Base-by-base conservation (phyloP, 2,329 filamentous ascomycete species). In the Blastomyces emzantsi region DNA sequence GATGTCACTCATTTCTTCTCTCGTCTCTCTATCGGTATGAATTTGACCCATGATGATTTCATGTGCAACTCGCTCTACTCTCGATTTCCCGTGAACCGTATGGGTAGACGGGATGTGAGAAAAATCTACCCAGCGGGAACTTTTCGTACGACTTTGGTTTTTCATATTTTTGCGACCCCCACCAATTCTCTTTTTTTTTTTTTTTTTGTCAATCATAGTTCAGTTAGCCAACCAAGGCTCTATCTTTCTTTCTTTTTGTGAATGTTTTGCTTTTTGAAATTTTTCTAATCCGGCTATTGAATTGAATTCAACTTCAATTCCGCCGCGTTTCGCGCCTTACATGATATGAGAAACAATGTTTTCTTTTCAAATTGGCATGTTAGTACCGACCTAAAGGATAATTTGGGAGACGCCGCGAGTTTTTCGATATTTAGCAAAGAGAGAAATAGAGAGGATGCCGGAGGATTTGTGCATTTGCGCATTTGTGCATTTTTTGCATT, bases 291-390 rank as follows among this genome's bases (percentile, higher is more conserved):
- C 33, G 9, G 33, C 33, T 9, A 41, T 2, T 9, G 22, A 22
- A 25, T 41, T 57, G 55, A 57, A 57, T 57, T 57, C 55, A 43
- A 57, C 55, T 43, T 57, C 55, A 57, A 36, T 36, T 36, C 33
- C 33, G 33, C 5, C 8, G 33, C 1, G 33, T 9, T 36, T 36
- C 33, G 33, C 33, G 8, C 33, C 33, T 9, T 36, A 9, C 33
- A 36, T 9, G 7, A 9, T 36, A 9, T 36, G 33, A 36, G 33
- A 36, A 36, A 36, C 4, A 9, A 9, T 4, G 1, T 36, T 36
- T 36, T 36, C 7, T 9, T 36, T 9, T 8, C 7, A 9, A 36
- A 36, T 36, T 36, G 33, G 33, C 33, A 36, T 36, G 4, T 36
- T 36, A 36, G 8, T 9, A 8, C 33, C 8, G 7, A 36, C 7